Evolutionary conservation across 1,139 yeast genomes (phyloP), one percentile per base, ranked within the genome.

Genomic region (Geotrichum reessii): DNA sequence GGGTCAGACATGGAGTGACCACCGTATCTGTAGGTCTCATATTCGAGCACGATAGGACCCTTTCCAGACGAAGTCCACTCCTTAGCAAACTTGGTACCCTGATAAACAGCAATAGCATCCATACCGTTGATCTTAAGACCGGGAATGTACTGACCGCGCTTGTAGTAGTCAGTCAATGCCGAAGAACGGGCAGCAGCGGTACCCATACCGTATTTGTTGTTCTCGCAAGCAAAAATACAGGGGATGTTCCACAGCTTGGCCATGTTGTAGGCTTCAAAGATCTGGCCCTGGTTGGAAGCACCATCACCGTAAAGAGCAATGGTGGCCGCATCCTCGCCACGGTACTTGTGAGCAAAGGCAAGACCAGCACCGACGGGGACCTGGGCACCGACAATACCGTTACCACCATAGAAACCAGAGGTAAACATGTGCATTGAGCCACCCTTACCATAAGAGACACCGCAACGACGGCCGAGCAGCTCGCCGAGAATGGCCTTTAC

Each of bases 1-100:
- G 98, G 98, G 78, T 93, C 98, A 67, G 97, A 92, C 98, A 93
- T 93, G 69, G 99, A 93, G 84, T 93, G 99, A 74, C 99, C 99
- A 81, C 99, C 98, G 76, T 93, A 93, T 82, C 99, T 87, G 81
- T 93, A 93, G 68, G 99, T 93, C 80, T 92, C 97, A 77, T 87
- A 93, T 81, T 93, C 99, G 70, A 93, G 74, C 60, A 93, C 97
- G 69, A 93, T 78, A 65, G 99, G 99, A 63, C 99, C 99, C 72
- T 93, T 93, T 70, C 97, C 97, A 63, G 85, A 79, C 61, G 87
- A 81, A 74, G 90, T 81, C 97, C 96, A 93, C 76, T 92, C 96
- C 80, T 91, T 92, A 71, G 98, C 98, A 71, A 88, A 93, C 78
- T 86, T 89, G 69, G 97, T 88, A 61, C 96, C 99, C 76, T 88